Base-by-base conservation (phyloP, 495 filamentous ascomycete genomes). In the Hypoxylon subgilvum region DNA sequence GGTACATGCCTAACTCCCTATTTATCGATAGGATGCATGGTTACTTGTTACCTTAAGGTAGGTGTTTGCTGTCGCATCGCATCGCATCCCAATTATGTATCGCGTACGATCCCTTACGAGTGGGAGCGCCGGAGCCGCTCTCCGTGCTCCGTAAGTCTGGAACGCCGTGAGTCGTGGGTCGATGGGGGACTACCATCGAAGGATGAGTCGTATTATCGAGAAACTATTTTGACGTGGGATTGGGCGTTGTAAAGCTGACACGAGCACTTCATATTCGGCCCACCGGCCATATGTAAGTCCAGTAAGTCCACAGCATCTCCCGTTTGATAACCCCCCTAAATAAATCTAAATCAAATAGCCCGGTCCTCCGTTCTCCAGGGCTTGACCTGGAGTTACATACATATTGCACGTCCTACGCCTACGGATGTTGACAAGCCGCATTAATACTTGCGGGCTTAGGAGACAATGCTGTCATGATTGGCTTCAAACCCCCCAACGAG, bases 361-460 rank as follows among this genome's bases (percentile, higher is more conserved):
- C 51, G 40, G 60, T 50, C 43, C 48, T 42, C 30, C 32, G n/a
- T n/a, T n/a, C 22, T 19, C 42, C 39, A 44, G 27, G 38, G 25
- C 31, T 31, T 49, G 31, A 42, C 43, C 23, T 57, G 22, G 48
- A 63, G 47, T 57, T 38, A 18, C 48, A 57, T 36, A 19, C 41
- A 57, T 48, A 52, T 62, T 56, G 39, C 40, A 34, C 50, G 30
- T 28, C 4, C 6, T 56, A 17, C 19, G n/a, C 25, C 35, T 40
- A 18, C 59, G 59, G 59, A 52, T 56, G 46, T 52, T 63, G 52
- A 36, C 36, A 57, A 63, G 59, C 59, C 59, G 59, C 52, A 42
- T 62, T 46, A n/a, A 46, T 51, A 40, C 16, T 39, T 7, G 30
- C 23, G 12, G 18, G 38, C n/a, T 28, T 43, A 53, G 18, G n/a